Evolutionary conservation across 345 rosid genomes (phyloP), one percentile per base, ranked within the genome.

Genomic region (Eutrema yunnanense): DNA sequence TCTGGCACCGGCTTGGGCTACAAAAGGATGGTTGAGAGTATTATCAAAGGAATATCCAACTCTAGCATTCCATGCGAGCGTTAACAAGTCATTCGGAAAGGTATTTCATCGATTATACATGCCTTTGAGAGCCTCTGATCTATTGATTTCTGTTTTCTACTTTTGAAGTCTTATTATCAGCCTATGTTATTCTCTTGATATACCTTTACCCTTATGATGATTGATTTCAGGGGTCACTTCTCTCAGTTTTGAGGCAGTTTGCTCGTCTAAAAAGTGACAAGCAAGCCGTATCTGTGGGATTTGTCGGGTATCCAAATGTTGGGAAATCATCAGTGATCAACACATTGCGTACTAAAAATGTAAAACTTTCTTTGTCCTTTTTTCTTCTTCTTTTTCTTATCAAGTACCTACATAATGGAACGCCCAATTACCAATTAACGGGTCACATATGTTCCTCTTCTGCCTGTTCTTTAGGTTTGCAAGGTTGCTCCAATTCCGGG

Each of bases 401-500:
- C 4, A 22, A 47, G 19, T 5, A 11, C 33, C 41, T 41, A 22
- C 33, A 22, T 55, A 8, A 22, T 26, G 5, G 19, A 53, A 12
- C 26, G n/a, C 43, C 6, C 0, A 36, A 50, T 62, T 38, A 3
- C 41, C 33, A n/a, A 40, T 41, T 43, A 43, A 49, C 47, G 0
- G 0, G 49, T 51, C 47, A 70, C 41, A 70, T 30, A 48, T 19
- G 8, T 49, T 57, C 29, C 42, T 48, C 6, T 26, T 53, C n/a
- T 64, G 4, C 43, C 29, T 47, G 65, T 75, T 8, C 14, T 59
- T 6, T 37, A 94, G 98, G 97, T 95, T 66, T 92, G 99, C 86
- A 95, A 88, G 82, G 99, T 90, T 70, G 99, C 99, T 78, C 97
- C 99, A 26, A 92, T 95, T 73, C 99, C 99, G 0, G 99, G 97